A percentile compares a stretch with the other conserved stretches of the same genome.
Conservation (phyloP, 306 rosid genomes). For the Begonia fuchsioides region DNA sequence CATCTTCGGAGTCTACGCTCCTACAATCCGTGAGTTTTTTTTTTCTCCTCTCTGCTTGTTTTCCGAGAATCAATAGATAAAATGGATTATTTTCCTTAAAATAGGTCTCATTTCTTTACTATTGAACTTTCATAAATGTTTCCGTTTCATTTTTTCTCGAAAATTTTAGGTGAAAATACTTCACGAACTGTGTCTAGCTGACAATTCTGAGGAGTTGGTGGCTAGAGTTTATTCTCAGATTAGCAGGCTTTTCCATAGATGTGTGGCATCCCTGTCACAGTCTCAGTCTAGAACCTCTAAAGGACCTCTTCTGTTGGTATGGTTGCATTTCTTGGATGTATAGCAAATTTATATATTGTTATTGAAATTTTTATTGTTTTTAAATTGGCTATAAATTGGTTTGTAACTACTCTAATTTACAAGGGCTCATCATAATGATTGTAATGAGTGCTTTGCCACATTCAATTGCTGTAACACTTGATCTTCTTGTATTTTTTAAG, state of each 20-base stretch:
- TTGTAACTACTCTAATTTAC: too few species aligned
- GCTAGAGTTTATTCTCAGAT: slow-evolving; percentile 77
- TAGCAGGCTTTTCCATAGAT: slow-evolving; percentile 78
- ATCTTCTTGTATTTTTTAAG: too few species aligned
- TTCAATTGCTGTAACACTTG: too few species aligned
- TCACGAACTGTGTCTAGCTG: slow-evolving; percentile 49
- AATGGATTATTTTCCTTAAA: neutral
- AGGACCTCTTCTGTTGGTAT: slow-evolving; percentile 79
- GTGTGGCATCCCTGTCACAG: slow-evolving; percentile 40
- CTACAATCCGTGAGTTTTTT: slow-evolving; percentile 48
- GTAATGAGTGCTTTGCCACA: too few species aligned
- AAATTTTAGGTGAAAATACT: slow-evolving; percentile 60
- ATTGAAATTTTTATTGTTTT: neutral
- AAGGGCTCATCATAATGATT: too few species aligned
- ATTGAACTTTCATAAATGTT: neutral
- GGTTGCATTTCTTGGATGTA: neutral
- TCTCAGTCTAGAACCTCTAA: slow-evolving; percentile 74
- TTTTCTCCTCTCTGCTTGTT: neutral
- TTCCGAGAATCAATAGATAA: neutral
- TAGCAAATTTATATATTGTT: neutral
- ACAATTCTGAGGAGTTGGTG: slow-evolving; percentile 66
- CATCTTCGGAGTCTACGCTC: slow-evolving; percentile 72
- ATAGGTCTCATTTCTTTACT: neutral
- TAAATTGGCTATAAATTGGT: too few species aligned
- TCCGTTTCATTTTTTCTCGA: neutral